Evolutionary conservation across 2,329 filamentous ascomycete species (phyloP), one percentile per base, ranked within the genome.

Genomic region (Sphaerulina vaccinii): DNA sequence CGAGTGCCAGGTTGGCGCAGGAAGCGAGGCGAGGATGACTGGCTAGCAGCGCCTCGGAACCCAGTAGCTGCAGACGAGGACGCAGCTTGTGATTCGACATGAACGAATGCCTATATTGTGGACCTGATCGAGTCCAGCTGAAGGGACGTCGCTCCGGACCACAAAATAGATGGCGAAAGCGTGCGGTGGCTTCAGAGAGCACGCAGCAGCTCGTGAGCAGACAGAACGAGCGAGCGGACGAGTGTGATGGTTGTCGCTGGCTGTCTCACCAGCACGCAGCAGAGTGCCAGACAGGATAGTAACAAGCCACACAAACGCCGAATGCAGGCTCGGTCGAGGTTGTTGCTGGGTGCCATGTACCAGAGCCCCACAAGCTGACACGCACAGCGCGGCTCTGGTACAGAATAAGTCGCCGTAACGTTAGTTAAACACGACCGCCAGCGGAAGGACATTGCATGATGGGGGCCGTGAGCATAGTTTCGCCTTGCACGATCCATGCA

Each of bases 21-120:
- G 37, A 32, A 16, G 46, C 42, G 42, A 35, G 52, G 49, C 53
- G 54, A 55, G 54, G 50, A 55, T 55, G 50, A 53, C 18, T 53
- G 56, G 58, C 46, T 53, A 48, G 44, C 38, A 54, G 51, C 49
- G 46, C 27, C 27, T 45, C 46, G 49, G 46, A 45, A 46, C 22
- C 55, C 57, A 59, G 39, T 57, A 58, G 58, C 49, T 55, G 56
- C 56, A 57, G 46, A 42, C 21, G 48, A 37, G 27, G 27, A 2
- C 7, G 27, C 27, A 32, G 27, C 27, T 37, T 48, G 48, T 60
- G 57, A 60, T 60, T 60, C 55, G 57, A 51, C 52, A 10, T 10
- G 27, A 32, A 32, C 27, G 27, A 32, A 32, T 32, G 51, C 44
- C 36, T 29, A 55, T 23, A 51, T 40, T 38, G 52, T 58, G 56